Percentiles rank a stretch among this genome's conserved stretches.
Evolutionary conservation across 2,329 filamentous ascomycete species (phyloP).

Genomic region (Seiridium unicorne): DNA sequence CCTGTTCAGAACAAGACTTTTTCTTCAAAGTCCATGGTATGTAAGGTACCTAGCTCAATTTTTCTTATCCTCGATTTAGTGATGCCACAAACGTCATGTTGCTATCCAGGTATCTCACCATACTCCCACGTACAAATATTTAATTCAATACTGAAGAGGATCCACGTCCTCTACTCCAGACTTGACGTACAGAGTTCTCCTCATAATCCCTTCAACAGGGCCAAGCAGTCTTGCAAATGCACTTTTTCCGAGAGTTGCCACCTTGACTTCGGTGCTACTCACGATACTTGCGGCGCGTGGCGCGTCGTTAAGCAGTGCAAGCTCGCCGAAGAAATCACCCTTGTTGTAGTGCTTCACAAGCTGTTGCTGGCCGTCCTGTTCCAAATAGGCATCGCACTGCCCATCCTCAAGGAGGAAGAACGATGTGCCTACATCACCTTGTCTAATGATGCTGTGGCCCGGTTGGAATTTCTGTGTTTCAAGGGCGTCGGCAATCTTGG

Average conservation of each 20-base stretch:
- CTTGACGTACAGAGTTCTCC: conserved; percentile 68
- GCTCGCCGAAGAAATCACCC: conserved; percentile 95
- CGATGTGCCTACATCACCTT: conserved; percentile 87
- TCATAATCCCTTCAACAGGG: conserved; percentile 91
- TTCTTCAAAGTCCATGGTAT: not conserved
- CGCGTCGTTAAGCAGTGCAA: conserved; percentile 89
- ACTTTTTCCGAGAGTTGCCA: conserved; percentile 87
- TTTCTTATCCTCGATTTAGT: not conserved
- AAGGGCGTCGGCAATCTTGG: conserved; percentile 95
- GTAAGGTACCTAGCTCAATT: not conserved
- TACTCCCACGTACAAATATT: not conserved
- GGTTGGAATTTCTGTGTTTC: conserved; percentile 84
- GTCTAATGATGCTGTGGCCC: conserved; percentile 80
- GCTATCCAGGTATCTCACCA: conserved; percentile 26
- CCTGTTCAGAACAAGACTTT: not conserved
- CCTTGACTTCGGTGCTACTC: conserved; percentile 83
- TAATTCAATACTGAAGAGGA: conserved; percentile 43
- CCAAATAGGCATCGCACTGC: conserved; percentile 72
- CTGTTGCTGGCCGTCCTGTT: conserved; percentile 66
- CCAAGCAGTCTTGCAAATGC: conserved; percentile 93
- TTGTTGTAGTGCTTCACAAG: conserved; percentile 81
- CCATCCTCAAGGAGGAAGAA: conserved; percentile 91
- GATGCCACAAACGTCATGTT: not conserved
- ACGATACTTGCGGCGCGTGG: conserved; percentile 88
- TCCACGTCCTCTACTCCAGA: conserved; percentile 66